phyloP scores from a whole-genome alignment of 2,329 filamentous ascomycete genomes.

The Botryotinia narcissicola region DNA sequence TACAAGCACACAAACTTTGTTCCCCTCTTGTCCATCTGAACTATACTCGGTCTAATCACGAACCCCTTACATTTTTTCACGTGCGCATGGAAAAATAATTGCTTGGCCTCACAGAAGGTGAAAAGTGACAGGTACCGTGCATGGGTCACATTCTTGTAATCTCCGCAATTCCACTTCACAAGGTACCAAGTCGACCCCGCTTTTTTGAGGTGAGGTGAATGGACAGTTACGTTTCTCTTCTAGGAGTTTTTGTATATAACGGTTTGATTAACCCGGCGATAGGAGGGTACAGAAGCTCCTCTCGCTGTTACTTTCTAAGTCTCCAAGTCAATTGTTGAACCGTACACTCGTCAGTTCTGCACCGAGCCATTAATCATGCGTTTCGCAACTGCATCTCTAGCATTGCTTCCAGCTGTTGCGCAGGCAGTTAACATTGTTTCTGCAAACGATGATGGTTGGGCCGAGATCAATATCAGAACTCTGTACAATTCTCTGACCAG shows the following conservation, averaged over 20 bases:
- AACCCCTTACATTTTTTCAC: not conserved
- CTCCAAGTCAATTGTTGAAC: not conserved
- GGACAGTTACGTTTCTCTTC: not conserved
- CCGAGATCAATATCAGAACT: conserved; percentile 5
- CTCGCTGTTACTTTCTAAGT: not conserved
- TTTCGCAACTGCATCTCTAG: conserved; percentile 4
- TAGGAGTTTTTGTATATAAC: conserved; percentile 3
- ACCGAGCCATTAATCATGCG: conserved; percentile 6
- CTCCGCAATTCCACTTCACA: not conserved
- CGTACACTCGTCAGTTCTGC: not conserved
- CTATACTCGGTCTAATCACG: not conserved
- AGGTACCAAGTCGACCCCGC: not conserved
- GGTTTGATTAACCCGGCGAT: not conserved
- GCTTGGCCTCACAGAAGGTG: not conserved
- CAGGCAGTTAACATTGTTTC: conserved; percentile 1
- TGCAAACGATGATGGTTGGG: conserved; percentile 5
- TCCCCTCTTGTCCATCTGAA: not conserved
- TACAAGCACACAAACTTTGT: not conserved
- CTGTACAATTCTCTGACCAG: conserved; percentile 6
- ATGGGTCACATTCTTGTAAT: not conserved
- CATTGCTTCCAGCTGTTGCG: conserved; percentile 1
- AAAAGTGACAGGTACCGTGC: not conserved
- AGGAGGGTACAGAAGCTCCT: not conserved
- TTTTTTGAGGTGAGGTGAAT: not conserved
- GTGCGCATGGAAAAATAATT: not conserved